phyloP scores from a whole-genome alignment of 1,139 yeast species.

The Yamadazyma aaseri region DNA sequence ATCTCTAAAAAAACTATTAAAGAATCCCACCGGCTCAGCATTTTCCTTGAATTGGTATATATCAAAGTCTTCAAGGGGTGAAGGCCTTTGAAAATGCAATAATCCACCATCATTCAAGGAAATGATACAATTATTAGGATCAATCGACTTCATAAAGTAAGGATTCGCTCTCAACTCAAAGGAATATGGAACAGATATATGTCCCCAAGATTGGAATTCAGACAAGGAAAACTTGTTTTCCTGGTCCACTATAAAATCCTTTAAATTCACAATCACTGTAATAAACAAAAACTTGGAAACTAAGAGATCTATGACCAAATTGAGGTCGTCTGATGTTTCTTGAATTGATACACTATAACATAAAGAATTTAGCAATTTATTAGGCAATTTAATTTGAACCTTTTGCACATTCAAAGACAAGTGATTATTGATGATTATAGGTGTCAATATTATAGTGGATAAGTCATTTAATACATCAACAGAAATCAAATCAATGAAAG shows the following conservation, averaged over 20 bases:
- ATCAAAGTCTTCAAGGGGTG: slow-evolving; percentile 39
- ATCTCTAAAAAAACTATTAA: slow-evolving; percentile 25
- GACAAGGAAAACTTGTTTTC: slow-evolving; percentile 23
- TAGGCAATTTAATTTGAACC: slow-evolving; percentile 32
- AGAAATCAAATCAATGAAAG: slow-evolving; percentile 25
- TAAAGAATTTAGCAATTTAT: slow-evolving; percentile 26
- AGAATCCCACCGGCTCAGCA: slow-evolving; percentile 45
- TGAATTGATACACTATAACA: slow-evolving; percentile 21
- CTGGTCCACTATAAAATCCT: slow-evolving; percentile 28
- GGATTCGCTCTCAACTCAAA: slow-evolving; percentile 68
- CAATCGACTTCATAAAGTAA: slow-evolving; percentile 49
- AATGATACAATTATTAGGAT: slow-evolving; percentile 45
- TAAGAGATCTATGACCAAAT: slow-evolving; percentile 25
- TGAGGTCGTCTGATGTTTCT: slow-evolving; percentile 12
- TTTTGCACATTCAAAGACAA: slow-evolving; percentile 28
- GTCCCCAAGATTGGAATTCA: slow-evolving; percentile 53
- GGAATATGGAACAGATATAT: slow-evolving; percentile 67
- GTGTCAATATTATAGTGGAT: slow-evolving; percentile 30
- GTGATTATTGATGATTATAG: slow-evolving; percentile 24
- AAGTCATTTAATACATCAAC: slow-evolving; percentile 31
- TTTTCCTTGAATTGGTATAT: slow-evolving; percentile 54
- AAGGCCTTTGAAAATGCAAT: slow-evolving; percentile 46
- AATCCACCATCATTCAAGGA: slow-evolving; percentile 73
- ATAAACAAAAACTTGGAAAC: slow-evolving; percentile 33
- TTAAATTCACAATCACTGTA: slow-evolving; percentile 28